phyloP scores from a whole-genome alignment of 31 red algal species.

The Porphyra umbilicalis region DNA sequence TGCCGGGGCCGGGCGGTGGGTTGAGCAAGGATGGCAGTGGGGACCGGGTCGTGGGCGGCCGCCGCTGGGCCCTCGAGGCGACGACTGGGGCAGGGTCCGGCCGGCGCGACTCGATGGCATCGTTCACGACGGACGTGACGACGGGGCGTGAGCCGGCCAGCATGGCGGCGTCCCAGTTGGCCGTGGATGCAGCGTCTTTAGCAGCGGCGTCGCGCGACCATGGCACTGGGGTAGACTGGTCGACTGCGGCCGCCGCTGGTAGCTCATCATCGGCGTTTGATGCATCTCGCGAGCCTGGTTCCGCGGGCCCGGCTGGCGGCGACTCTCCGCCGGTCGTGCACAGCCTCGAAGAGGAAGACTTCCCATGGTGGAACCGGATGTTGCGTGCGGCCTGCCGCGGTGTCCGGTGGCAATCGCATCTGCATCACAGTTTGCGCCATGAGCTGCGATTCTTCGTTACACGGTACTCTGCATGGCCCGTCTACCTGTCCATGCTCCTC shows the following conservation, averaged over 20 bases:
- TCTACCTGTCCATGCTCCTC: conserved; percentile 44
- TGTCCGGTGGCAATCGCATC: conserved; percentile 6
- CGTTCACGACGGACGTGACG: neutral
- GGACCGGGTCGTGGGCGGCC: neutral
- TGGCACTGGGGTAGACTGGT: too few relatives aligned
- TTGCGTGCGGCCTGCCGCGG: neutral
- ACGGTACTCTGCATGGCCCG: conserved; percentile 47
- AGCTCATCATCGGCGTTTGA: too few relatives aligned
- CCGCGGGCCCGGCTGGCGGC: too few relatives aligned
- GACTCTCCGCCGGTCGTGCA: too few relatives aligned
- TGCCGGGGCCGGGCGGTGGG: neutral
- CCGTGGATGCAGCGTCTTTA: too few relatives aligned
- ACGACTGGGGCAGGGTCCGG: neutral
- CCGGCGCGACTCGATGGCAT: neutral
- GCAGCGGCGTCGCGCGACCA: too few relatives aligned
- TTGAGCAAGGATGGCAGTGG: neutral
- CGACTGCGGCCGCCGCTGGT: neutral
- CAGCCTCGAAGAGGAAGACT: neutral
- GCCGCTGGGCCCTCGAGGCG: neutral
- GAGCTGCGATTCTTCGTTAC: conserved; percentile 19
- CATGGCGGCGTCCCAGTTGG: too few relatives aligned
- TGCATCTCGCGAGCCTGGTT: too few relatives aligned
- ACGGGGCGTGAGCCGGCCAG: neutral
- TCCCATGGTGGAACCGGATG: conserved; percentile 2
- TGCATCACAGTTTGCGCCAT: neutral